These are phyloP conservation scores for Aphanoascus verrucosus DNA, from an alignment of 2,329 filamentous ascomycete genomes.

Conservation along the genomic window DNA sequence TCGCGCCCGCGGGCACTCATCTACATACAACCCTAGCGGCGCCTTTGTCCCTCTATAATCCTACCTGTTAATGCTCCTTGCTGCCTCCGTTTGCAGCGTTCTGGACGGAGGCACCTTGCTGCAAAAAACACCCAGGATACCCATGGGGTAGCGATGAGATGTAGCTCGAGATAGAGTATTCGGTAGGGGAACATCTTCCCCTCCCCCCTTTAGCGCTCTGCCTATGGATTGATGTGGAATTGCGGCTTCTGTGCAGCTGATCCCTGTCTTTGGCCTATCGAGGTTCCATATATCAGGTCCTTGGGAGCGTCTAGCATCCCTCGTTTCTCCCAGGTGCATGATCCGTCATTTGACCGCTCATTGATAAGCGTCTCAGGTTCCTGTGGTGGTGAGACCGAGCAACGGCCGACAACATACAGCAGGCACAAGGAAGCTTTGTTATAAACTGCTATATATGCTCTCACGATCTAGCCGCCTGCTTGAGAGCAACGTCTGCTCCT, in stretches of 20 bases:
- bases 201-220: not conserved
- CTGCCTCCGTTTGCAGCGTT: not conserved
- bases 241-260: constrained; percentile 2
- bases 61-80: not conserved
- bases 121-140: not conserved
- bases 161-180: no score
- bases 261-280: constrained; percentile 4
- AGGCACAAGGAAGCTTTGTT: no score
- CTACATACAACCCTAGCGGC: not conserved
- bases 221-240: not conserved
- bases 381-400: not conserved
- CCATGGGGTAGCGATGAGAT: not conserved
- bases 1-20: not conserved
- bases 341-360: constrained; percentile 4
- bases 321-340: not conserved
- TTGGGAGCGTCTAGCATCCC: not conserved
- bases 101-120: not conserved
- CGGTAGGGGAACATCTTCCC: not conserved
- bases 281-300: not conserved
- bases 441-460: not conserved
- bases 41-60: not conserved
- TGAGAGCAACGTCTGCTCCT: not conserved
- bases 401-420: not conserved
- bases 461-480: not conserved
- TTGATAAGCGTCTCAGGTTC: not conserved